Percentiles rank a stretch among this genome's conserved stretches.
Conservation (phyloP, 2,329 filamentous ascomycete species). For the Didymella lethalis region DNA sequence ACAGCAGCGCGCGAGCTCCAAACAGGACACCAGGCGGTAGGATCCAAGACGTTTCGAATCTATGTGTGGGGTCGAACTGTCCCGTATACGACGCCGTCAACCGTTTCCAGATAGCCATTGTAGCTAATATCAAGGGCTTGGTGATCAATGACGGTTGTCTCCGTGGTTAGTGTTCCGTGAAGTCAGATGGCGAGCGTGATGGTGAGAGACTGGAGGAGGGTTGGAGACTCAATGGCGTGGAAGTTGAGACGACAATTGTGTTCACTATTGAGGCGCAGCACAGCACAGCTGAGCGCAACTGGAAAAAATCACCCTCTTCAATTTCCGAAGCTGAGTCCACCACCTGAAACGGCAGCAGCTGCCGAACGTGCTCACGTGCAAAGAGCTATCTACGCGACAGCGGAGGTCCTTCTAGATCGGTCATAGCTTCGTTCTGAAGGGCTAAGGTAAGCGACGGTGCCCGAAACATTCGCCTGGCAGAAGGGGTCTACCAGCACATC, state of each 20-base stretch:
- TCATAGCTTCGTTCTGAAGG: neutral
- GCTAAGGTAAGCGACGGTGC: constrained; percentile 10
- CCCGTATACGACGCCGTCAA: constrained; percentile 38
- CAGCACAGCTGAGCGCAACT: constrained; percentile 15
- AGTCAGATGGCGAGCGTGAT: constrained; percentile 3
- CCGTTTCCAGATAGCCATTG: constrained; percentile 39
- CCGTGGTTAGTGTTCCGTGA: neutral
- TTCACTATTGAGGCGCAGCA: constrained; percentile 19
- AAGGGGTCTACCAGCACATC: constrained; percentile 22
- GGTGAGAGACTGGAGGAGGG: neutral
- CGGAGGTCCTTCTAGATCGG: constrained; percentile 9
- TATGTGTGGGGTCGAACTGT: constrained; percentile 60
- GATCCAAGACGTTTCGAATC: constrained; percentile 83
- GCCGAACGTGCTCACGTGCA: constrained; percentile 20
- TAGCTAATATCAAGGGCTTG: constrained; percentile 17
- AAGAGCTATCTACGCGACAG: constrained; percentile 16
- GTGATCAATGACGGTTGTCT: constrained; percentile 12
- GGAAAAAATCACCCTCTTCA: constrained; percentile 18
- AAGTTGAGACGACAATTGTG: constrained; percentile 13
- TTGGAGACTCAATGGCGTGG: constrained; percentile 1
- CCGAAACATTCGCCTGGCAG: constrained; percentile 21
- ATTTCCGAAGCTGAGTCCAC: constrained; percentile 21
- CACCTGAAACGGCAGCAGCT: constrained; percentile 21
- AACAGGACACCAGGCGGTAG: constrained; percentile 72
- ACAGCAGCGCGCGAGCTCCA: constrained; percentile 59